Base-by-base conservation (phyloP, 805 yeast species). In the Metschnikowia lunata region DNA sequence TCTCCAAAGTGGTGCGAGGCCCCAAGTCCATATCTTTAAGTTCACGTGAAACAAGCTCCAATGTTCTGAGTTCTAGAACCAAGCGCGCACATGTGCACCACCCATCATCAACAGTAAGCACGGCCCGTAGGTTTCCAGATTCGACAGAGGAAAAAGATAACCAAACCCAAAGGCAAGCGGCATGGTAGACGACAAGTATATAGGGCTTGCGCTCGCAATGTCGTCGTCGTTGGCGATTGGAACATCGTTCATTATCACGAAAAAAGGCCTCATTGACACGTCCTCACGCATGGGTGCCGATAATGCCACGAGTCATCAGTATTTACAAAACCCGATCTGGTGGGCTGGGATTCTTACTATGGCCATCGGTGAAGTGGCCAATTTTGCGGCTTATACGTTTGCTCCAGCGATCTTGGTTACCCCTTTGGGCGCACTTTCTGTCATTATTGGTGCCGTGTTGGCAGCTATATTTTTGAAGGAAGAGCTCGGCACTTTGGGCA, bases 371-470 rank as follows among this genome's bases (percentile, higher is more conserved):
- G 97, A 88, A 60, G 67, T 88, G 34, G 96, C 96, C 46, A 88
- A 88, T 61, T 88, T 88, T 61, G 96, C 96, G 4, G 97, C 97
- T 0, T 88, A 88, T 61, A 88, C 96, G 1, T 88, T 88, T 74
- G 97, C 97, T 0, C 96, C 97, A 3, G 95, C 96, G 1, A 85
- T 89, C 51, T 66, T 88, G 54, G 97, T 88, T 34, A 88, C 97
- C 5, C 97, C 97, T 6, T 70, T 88, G 43, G 97, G 97, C 10
- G 97, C 97, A 0, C 69, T 88, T 26, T 81, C 90, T 7, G 97
- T 88, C 23, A 86, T 88, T 51, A 88, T 88, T 48, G 97, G 97
- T 12, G 96, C 97, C 2, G 88, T 88, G 7, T 70, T 88, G 50
- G 97, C 97, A 0, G 84, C 96, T 3, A 62, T 88, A 4, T 88